Percentiles rank a stretch among this genome's conserved stretches.
Conservation (phyloP, 202 grass and related monocot species). For the Elaeis oleifera region DNA sequence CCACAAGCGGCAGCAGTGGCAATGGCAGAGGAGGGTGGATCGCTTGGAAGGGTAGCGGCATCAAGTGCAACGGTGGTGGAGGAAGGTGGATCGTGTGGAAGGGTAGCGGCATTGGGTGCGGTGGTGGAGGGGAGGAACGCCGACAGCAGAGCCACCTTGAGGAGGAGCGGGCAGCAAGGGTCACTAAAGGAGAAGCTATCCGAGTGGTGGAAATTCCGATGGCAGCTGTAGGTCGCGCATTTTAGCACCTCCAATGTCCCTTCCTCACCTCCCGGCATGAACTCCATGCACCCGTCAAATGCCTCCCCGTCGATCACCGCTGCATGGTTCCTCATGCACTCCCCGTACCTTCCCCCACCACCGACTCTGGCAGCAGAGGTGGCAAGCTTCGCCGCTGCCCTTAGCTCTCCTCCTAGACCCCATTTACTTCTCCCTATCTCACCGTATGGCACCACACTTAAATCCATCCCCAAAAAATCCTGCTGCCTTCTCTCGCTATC, state of each 20-base stretch:
- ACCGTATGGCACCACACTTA: too few relatives aligned
- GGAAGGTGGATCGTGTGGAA: conserved; percentile 11
- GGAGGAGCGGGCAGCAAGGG: neutral
- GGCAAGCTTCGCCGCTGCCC: too few relatives aligned
- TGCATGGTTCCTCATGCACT: conserved; percentile 5
- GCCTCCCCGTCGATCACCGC: conserved; percentile 3
- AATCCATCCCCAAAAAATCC: conserved; percentile 1
- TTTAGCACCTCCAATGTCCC: conserved; percentile 7
- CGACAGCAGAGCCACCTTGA: neutral
- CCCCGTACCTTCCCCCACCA: neutral
- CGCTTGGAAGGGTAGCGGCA: neutral
- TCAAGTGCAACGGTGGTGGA: neutral
- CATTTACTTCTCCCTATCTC: neutral
- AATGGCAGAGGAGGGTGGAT: too few relatives aligned
- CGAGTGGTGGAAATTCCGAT: conserved; percentile 9
- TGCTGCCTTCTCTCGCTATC: too few relatives aligned
- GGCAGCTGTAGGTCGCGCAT: conserved; percentile 10
- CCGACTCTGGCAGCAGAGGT: neutral
- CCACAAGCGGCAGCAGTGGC: too few relatives aligned
- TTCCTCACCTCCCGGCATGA: conserved; percentile 9
- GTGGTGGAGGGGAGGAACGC: neutral
- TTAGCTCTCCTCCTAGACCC: neutral
- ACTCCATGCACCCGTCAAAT: conserved; percentile 9
- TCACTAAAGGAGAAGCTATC: neutral
- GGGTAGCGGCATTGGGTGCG: neutral